A percentile compares a stretch with the other conserved stretches of the same genome.
Evolutionary conservation across 306 rosid species (phyloP).

Genomic region (Gleditsia sinensis): DNA sequence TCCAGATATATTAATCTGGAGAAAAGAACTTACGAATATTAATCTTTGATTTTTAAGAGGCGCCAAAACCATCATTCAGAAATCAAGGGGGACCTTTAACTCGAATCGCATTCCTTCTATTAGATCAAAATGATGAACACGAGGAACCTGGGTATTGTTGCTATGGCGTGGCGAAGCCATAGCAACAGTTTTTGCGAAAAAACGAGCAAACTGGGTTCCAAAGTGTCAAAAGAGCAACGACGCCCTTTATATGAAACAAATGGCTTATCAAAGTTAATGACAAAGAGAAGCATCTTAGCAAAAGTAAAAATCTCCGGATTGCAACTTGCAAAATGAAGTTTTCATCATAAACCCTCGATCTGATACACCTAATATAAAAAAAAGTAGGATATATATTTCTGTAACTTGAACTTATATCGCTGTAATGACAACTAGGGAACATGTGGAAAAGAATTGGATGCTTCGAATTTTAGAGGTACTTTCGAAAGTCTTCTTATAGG

Average conservation of each 20-base stretch:
- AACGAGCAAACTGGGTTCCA: not conserved
- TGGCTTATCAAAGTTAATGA: not conserved
- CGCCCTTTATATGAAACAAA: not conserved
- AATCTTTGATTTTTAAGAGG: not conserved
- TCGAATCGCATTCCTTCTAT: conserved; percentile 33
- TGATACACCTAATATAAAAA: not conserved
- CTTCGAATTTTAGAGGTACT: not conserved
- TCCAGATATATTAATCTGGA: conserved; percentile 37
- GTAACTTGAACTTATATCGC: not conserved
- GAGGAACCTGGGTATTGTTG: conserved; percentile 7
- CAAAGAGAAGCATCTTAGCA: not conserved
- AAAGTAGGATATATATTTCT: not conserved
- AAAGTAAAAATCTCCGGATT: not conserved
- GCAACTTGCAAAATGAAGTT: not conserved
- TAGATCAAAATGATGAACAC: conserved; percentile 34
- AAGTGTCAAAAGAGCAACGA: not conserved
- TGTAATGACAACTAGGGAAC: not conserved
- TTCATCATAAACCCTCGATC: not conserved
- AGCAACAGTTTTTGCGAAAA: not conserved
- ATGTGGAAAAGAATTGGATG: conserved; percentile 22
- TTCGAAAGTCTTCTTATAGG: not conserved
- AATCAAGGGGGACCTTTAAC: not conserved
- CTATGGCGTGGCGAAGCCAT: conserved; percentile 32
- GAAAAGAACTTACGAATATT: not conserved
- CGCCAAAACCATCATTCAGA: not conserved